Base-by-base conservation (phyloP, 2,329 filamentous ascomycete species). In the Aspergillus quadrilineatus region DNA sequence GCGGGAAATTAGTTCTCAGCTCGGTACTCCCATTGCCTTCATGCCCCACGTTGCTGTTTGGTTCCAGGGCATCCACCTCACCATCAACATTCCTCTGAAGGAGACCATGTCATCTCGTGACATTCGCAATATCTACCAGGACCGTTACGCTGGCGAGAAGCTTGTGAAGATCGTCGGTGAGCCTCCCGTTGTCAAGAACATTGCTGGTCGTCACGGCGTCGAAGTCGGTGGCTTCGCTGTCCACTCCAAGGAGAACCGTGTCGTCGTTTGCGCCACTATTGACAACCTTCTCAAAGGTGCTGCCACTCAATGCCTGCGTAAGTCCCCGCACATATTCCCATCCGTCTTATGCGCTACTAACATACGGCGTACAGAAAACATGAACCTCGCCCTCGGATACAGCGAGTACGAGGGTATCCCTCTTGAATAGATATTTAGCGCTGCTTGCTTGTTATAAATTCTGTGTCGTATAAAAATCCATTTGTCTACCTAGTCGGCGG, bases 151-250 rank as follows among this genome's bases (percentile, higher is more conserved):
- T 5, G 92, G 92, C 50, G 94, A 97, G 82, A 93, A 92, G 77
- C 86, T 99, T 14, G 88, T 99, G 71, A 96, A 94, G 82, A 85
- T 97, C 17, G 84, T 90, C 4, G 93, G 93, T 53, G 93, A 97
- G 74, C 84, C 89, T 0, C 94, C 93, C 3, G 79, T 87, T 9
- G 93, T 97, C 55, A 95, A 92, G 78, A 80, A 86, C 65, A 97
- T 97, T 67, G 85, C 85, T 65, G 86, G 89, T 61, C 90, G 88
- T 78, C 93, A 97, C 72, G 89, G 90, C 22, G 88, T 96, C 4
- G 92, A 97, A 78, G 92, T 99, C 73, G 94, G 94, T 58, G 92
- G 90, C 0, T 97, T 97, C 68, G 92, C 90, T n/a, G 91, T 97
- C 39, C 89, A 97, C 77, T 90, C 85, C 65, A 86, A 85, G 22